phyloP scores from a whole-genome alignment of 1,284 basidiomycete species.

The Tilletia walkeri region DNA sequence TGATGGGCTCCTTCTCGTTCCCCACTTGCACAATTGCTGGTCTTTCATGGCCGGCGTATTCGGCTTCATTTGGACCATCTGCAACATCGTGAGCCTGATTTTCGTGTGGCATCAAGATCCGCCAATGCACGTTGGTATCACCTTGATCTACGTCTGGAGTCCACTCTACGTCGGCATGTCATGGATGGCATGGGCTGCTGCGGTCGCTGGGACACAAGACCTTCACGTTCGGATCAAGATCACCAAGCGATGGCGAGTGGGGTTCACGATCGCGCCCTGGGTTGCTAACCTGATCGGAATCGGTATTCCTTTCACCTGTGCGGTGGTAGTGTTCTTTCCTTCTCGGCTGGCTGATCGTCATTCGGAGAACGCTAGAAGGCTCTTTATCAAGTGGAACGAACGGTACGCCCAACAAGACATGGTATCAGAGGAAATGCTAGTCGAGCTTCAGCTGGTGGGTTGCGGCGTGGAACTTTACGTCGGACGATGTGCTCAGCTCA shows the following conservation, averaged over 20 bases:
- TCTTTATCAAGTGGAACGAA: too few species aligned
- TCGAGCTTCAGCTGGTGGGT: too few species aligned
- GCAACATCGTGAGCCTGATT: neutral
- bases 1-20: neutral
- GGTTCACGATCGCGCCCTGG: neutral
- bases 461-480: too few species aligned
- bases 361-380: too few species aligned
- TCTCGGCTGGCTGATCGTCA: too few species aligned
- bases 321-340: too few species aligned
- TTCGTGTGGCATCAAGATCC: neutral
- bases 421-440: too few species aligned
- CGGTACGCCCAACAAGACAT: too few species aligned
- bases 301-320: too few species aligned
- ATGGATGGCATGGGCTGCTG: constrained; percentile 1
- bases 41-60: neutral
- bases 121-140: neutral
- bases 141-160: neutral
- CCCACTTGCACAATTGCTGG: constrained; percentile 10
- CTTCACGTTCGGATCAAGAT: neutral
- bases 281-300: too few species aligned
- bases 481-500: too few species aligned
- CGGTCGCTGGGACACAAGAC: constrained; percentile 8
- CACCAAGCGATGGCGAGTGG: neutral
- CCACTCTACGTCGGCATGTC: neutral
- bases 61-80: neutral